Percentiles rank a stretch among this genome's conserved stretches.
phyloP scores from a whole-genome alignment of 768 basidiomycete genomes.

The Boletus fagicola region DNA sequence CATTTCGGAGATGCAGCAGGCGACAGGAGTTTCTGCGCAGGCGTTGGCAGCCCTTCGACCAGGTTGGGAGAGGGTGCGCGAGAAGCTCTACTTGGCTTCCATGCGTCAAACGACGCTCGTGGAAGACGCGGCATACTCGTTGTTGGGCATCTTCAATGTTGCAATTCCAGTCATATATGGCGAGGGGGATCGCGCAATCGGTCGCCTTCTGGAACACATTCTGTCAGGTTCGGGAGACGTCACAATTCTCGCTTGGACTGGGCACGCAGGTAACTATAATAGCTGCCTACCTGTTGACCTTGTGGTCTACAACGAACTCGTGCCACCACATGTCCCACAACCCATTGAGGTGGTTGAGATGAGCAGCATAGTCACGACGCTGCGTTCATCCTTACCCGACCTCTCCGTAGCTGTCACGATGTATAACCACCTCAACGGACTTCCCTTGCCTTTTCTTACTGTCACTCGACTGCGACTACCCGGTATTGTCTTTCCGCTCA shows the following conservation, averaged over 20 bases:
- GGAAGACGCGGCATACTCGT: conserved; percentile 11
- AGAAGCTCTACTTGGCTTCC: conserved; percentile 12
- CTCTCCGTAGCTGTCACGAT: background rate
- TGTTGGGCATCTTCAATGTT: conserved; percentile 9
- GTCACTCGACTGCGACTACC: conserved; percentile 4
- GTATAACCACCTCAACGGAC: background rate
- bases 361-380: background rate
- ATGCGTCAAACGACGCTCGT: background rate
- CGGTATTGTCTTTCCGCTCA: conserved; percentile 1
- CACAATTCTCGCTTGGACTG: conserved; percentile 11
- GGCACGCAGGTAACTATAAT: background rate
- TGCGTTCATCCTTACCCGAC: background rate
- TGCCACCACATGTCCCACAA: background rate
- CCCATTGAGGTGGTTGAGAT: background rate
- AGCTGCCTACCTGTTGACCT: conserved; percentile 2
- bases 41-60: background rate
- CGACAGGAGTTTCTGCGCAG: background rate
- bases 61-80: conserved; percentile 1
- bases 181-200: conserved; percentile 4
- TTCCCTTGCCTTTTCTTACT: background rate
- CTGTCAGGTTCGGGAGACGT: background rate
- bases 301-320: background rate
- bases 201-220: conserved; percentile 9
- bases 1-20: conserved; percentile 3
- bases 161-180: conserved; percentile 8